Conservation (phyloP, 23 red algal genomes). For the Porphyridium purpureum region DNA sequence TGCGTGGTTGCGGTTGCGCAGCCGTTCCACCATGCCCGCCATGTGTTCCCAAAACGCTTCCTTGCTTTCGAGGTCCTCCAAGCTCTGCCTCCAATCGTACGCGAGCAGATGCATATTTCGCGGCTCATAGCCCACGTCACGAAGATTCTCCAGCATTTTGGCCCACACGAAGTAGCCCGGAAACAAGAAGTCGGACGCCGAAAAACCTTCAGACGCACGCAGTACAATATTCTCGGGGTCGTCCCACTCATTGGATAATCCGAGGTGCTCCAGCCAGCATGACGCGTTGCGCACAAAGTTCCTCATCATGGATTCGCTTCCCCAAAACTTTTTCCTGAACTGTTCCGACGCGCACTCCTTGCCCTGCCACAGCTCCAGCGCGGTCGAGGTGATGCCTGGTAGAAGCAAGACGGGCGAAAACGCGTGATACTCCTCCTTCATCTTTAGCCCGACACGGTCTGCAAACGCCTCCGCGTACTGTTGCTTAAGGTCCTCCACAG, state of each 20-base stretch:
- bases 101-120: background rate
- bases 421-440: background rate
- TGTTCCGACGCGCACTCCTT: background rate
- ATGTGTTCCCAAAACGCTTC: background rate
- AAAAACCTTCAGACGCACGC: background rate
- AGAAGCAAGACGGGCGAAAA: slow-evolving; percentile 2
- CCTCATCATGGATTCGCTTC: no score
- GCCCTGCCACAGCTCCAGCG: slow-evolving; percentile 5
- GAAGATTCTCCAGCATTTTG: background rate
- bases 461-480: no score
- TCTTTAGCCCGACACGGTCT: background rate
- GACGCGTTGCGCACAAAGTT: slow-evolving; percentile 1
- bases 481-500: no score
- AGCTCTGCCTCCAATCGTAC: slow-evolving; percentile 1
- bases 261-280: slow-evolving; percentile 5
- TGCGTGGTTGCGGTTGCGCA: background rate
- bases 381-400: slow-evolving; percentile 5
- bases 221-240: background rate
- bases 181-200: background rate
- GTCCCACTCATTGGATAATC: background rate
- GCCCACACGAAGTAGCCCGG: slow-evolving; percentile 7
- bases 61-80: background rate
- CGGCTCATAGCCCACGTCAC: slow-evolving; percentile 4
- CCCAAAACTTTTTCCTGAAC: slow-evolving; percentile 6
- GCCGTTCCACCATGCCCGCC: background rate